Evolutionary conservation across 169 alveolate species (phyloP), one percentile per base, ranked within the genome.

Genomic region (Plasmodium inui): DNA sequence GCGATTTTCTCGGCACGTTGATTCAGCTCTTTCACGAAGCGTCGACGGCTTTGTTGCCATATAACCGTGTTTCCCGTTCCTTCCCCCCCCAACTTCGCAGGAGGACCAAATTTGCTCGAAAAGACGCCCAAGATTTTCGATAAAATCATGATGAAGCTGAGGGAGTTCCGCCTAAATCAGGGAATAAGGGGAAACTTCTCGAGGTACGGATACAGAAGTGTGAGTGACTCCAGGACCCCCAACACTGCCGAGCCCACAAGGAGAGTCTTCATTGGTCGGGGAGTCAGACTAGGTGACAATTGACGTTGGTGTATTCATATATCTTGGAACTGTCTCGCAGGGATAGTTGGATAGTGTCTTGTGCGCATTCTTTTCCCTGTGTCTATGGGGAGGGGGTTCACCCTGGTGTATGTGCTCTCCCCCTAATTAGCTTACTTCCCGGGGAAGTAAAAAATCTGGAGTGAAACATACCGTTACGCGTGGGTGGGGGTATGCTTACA

Each of bases 181-280:
- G 84, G 82, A 78, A 78, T 73, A 84, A 71, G 93, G 55, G 61
- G 74, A 41, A 84, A 44, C 41, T 84, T 50, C 30, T 7, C 78
- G 22, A 73, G 93, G 53, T 84, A 73, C 79, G 93, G 93, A 19
- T 82, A 55, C 92, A 76, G 93, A 22, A 50, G 34, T 91, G 95
- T 53, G 55, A 74, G 39, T 17, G 82, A 34, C 30, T 92, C 85
- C 76, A 55, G 92, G 41, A 61, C 81, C 37, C 57, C 94, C 12
- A 88, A 90, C 57, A 93, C 84, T 46, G 81, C 44, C 10, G 85
- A 79, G 10, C 26, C 93, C 50, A 94, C 80, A 12, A 79, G 93
- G 34, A 34, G 95, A 32, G 97, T 96, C 34, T 97, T 97, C 79
- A 94, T 96, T 30, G 98, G 98, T 1, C 82, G 98, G 55, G 98